A percentile compares a stretch with the other conserved stretches of the same genome.
phyloP scores from a whole-genome alignment of 176 grass and related monocot species.

The Carex parvula region DNA sequence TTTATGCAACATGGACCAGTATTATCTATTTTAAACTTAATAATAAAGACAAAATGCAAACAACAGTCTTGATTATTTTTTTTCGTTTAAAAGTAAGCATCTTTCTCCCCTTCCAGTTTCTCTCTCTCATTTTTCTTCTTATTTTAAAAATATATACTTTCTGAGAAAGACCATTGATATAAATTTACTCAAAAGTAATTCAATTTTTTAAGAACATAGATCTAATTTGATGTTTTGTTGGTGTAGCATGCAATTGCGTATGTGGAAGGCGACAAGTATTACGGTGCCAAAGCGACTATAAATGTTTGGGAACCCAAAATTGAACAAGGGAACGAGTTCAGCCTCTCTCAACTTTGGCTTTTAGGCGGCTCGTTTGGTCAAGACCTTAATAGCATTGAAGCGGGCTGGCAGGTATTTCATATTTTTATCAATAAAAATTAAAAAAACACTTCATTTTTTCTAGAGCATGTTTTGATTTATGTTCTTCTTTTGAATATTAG shows the following conservation, averaged over 20 bases:
- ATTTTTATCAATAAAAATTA: background rate
- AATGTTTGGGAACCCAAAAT: constrained; percentile 94
- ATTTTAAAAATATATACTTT: too few relatives aligned
- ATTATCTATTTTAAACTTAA: background rate
- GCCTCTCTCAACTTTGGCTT: constrained; percentile 88
- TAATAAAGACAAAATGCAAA: constrained; percentile 8
- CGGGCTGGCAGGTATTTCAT: constrained; percentile 76
- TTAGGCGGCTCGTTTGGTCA: constrained; percentile 69
- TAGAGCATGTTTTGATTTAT: background rate
- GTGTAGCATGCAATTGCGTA: constrained; percentile 76
- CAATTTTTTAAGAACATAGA: background rate
- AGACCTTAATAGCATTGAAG: constrained; percentile 94
- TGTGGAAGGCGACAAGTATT: constrained; percentile 83
- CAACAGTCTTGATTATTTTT: background rate
- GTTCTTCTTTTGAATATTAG: background rate
- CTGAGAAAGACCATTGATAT: too few relatives aligned
- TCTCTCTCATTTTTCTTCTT: too few relatives aligned
- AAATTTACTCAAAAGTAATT: background rate
- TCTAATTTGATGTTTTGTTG: constrained; percentile 13
- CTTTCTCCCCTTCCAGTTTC: background rate
- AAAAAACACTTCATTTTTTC: background rate
- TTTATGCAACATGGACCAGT: constrained; percentile 11
- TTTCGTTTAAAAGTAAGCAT: background rate
- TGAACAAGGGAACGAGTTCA: constrained; percentile 77
- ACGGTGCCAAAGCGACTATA: constrained; percentile 82